These are phyloP conservation scores for Kazachstania sp. DNA, from an alignment of 1,139 yeast genomes.

Conservation along the genomic window DNA sequence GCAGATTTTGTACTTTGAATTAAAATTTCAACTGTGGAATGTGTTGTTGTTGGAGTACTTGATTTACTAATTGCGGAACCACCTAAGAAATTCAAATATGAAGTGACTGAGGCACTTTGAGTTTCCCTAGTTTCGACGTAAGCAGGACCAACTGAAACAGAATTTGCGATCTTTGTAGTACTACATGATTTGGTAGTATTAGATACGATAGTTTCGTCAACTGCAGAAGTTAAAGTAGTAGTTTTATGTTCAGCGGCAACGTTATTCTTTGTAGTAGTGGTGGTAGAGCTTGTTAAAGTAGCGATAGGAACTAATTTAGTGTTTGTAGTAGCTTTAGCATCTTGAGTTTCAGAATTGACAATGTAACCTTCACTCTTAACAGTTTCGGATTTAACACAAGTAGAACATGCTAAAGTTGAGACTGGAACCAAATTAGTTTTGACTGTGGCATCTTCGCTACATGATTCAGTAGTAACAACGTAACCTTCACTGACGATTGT, in stretches of 20 bases:
- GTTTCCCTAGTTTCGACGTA: neutral
- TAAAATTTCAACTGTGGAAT: constrained; percentile 7
- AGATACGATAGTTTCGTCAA: neutral
- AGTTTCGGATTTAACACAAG: neutral
- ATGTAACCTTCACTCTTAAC: neutral
- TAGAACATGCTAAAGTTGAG: constrained; percentile 2
- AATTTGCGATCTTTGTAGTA: neutral
- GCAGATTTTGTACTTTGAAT: constrained; percentile 7
- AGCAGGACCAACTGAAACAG: neutral
- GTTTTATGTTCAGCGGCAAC: neutral
- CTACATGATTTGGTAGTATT: constrained; percentile 1
- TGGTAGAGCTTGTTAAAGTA: neutral
- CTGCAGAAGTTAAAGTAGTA: neutral
- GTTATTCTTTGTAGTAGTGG: neutral
- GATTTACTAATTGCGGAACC: neutral
- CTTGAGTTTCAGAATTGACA: neutral
- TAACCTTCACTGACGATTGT: neutral
- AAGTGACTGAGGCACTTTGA: constrained; percentile 1
- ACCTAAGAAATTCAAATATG: constrained; percentile 1
- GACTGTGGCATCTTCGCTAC: neutral
- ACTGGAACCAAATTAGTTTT: constrained; percentile 3
- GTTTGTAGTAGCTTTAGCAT: neutral
- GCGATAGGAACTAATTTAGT: constrained; percentile 3
- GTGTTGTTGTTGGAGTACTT: neutral
- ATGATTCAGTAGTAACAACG: constrained; percentile 1